Base-by-base conservation (phyloP, 371 early-diverging fungal genomes). In the Funneliformis caledonium region DNA sequence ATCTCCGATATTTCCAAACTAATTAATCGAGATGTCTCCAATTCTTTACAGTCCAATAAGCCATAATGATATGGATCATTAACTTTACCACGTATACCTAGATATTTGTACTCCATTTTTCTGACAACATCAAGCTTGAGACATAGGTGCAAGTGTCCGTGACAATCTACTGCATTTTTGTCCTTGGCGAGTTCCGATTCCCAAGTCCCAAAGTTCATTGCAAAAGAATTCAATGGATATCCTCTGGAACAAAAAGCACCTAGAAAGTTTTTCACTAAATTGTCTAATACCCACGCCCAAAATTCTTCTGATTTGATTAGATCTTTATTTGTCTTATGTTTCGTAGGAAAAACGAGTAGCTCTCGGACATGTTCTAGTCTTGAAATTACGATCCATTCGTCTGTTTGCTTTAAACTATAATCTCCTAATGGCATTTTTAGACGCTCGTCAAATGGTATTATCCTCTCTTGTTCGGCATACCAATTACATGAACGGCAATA, bases 131-230 rank as follows among this genome's bases (percentile, higher is more conserved):
- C 37, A 33, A 67, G 67, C 12, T 67, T 67, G 37, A 67, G 67
- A 14, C 12, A 37, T 37, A 67, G 14, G 14, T 67, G 67, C 14
- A 67, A 37, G 37, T 37, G 42, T 33, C 48, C 72, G 7, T 72
- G 72, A 19, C 72, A 72, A 48, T 72, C 72, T 12, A 72, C 72
- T 31, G 43, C 72, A 72, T 19, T 48, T 33, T 50, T 47, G 47
- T 72, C 73, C 10, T 72, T 56, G 47, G 73, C 50, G 22, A 48
- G 19, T 72, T 72, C 72, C 37, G 72, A 72, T 72, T 72, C 72
- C 72, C 72, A 72, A 19, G 4, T 72, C 48, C 72, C 72, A 48
- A 72, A 72, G 56, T 72, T 72, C 72, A 72, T 72, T 47, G 72
- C 72, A 72, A 72, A n/a, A 22, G 48, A 72, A 72, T 50, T 50